Percentiles rank a stretch among this genome's conserved stretches.
Evolutionary conservation across 106 monocot species (phyloP).

Genomic region (Dioscorea zingiberensis): DNA sequence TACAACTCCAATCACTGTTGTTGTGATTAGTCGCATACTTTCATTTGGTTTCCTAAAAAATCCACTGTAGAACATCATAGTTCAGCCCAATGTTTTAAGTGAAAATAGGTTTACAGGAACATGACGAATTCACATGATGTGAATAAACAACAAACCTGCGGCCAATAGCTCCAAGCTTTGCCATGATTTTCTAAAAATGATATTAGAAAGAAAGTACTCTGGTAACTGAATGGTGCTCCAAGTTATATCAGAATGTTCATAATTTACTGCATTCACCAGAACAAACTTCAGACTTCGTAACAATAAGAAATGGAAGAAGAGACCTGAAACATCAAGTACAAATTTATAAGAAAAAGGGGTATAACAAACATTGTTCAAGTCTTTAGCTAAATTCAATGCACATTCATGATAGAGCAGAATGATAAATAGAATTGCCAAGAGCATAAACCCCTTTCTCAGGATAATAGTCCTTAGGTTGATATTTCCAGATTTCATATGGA

Average conservation of each 20-base stretch:
- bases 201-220: background rate
- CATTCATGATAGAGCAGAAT: too few species aligned
- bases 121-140: background rate
- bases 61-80: conserved; percentile 18
- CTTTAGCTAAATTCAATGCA: too few species aligned
- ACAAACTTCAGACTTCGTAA: background rate
- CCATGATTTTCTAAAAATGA: conserved; percentile 28
- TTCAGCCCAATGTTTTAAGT: background rate
- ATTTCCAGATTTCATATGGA: too few species aligned
- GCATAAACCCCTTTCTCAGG: too few species aligned
- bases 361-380: too few species aligned
- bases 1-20: conserved; percentile 33
- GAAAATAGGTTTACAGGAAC: background rate
- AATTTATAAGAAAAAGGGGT: too few species aligned
- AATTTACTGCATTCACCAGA: conserved; percentile 1
- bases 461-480: too few species aligned
- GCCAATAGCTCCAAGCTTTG: conserved; percentile 29
- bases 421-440: too few species aligned
- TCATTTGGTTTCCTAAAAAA: conserved; percentile 30
- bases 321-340: too few species aligned
- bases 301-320: too few species aligned
- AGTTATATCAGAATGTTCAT: conserved; percentile 21
- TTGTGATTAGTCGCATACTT: conserved; percentile 25
- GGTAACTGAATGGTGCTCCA: conserved; percentile 14
- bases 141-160: conserved; percentile 29